These are phyloP conservation scores for Clonostachys solani DNA, from an alignment of 2,329 filamentous ascomycete species.

Conservation along the genomic window DNA sequence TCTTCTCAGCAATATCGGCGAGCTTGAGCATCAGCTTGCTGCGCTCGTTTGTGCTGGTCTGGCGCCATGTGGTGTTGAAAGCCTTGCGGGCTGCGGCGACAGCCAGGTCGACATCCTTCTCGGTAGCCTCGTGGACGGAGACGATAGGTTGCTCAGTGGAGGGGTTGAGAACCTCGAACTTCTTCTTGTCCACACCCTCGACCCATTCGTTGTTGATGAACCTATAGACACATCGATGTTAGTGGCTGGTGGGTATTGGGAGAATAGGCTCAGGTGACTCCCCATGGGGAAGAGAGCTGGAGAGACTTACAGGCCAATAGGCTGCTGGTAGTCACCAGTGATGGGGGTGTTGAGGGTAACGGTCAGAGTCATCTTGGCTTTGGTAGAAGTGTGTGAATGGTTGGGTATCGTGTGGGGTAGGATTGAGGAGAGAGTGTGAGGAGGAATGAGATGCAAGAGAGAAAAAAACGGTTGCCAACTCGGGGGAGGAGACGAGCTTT, in stretches of 20 bases:
- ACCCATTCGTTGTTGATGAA: conserved; percentile 96
- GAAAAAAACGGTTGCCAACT: not conserved
- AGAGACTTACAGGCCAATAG: conserved; percentile 54
- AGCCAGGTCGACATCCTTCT: conserved; percentile 80
- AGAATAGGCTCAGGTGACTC: not conserved
- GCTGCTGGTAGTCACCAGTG: conserved; percentile 55
- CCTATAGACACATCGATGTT: conserved; percentile 29
- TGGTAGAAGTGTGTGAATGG: too few species aligned
- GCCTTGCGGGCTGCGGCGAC: conserved; percentile 83
- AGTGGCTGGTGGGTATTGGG: not conserved
- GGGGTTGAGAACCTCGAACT: conserved; percentile 90
- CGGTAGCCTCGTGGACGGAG: conserved; percentile 78
- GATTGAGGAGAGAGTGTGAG: not conserved
- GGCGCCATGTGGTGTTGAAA: conserved; percentile 70
- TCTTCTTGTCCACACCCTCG: conserved; percentile 74
- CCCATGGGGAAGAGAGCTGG: not conserved
- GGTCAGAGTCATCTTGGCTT: conserved; percentile 39
- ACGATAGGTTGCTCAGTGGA: conserved; percentile 79
- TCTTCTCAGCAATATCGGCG: conserved; percentile 75
- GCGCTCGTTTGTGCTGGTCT: conserved; percentile 66
- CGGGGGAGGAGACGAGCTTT: not conserved
- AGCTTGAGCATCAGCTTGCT: conserved; percentile 69
- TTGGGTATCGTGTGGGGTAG: not conserved
- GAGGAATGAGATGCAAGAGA: not conserved
- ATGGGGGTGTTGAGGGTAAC: conserved; percentile 65